Evolutionary conservation across 805 yeast species (phyloP).

Genomic region (Brettanomyces sp.): DNA sequence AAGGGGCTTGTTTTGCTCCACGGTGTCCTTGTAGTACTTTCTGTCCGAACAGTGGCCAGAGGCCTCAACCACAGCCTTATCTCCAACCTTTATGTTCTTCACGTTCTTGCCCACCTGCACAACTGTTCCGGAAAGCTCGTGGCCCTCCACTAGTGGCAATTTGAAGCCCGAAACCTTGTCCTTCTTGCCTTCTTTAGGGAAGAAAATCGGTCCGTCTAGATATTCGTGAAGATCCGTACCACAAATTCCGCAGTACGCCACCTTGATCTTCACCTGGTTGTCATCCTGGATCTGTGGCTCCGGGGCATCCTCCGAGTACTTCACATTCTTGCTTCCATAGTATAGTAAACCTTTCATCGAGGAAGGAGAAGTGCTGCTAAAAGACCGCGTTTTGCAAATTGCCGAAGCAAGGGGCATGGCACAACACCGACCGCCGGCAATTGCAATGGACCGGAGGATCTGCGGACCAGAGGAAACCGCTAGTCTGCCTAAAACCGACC

Average conservation of each 20-base stretch:
- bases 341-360: conserved; percentile 42
- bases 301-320: conserved; percentile 26
- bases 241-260: conserved; percentile 50
- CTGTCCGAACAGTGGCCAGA: conserved; percentile 40
- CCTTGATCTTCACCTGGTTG: conserved; percentile 23
- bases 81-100: conserved; percentile 36
- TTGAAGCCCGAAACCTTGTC: conserved; percentile 31
- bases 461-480: too few species aligned
- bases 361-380: not conserved
- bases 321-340: conserved; percentile 35
- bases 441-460: too few species aligned
- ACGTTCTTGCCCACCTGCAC: conserved; percentile 38
- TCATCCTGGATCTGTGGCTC: conserved; percentile 17
- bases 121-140: conserved; percentile 22
- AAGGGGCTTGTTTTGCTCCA: conserved; percentile 17
- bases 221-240: conserved; percentile 56
- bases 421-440: too few species aligned
- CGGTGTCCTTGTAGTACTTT: conserved; percentile 21
- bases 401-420: too few species aligned
- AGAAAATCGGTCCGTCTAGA: conserved; percentile 50
- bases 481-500: too few species aligned
- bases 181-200: conserved; percentile 22
- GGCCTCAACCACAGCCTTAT: conserved; percentile 56
- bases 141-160: conserved; percentile 28
- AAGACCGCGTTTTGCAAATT: not conserved